phyloP scores from a whole-genome alignment of 371 early-diverging fungal species.

The Zopfochytrium polystomum region DNA sequence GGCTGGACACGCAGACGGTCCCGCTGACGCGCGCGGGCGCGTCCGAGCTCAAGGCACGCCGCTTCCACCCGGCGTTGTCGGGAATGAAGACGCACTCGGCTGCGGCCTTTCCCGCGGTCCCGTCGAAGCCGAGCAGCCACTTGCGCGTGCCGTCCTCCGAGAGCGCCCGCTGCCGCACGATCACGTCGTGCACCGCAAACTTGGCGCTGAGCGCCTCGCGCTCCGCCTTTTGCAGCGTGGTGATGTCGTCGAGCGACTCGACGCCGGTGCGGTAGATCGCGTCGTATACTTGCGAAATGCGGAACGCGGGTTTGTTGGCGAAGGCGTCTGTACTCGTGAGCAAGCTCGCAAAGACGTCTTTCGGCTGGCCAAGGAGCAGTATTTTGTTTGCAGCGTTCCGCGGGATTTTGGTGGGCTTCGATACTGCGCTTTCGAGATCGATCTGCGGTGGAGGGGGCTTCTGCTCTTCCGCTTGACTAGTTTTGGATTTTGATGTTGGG shows the following conservation, averaged over 20 bases:
- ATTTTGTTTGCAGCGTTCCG: too few relatives aligned
- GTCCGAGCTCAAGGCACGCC: not conserved
- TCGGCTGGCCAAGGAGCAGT: too few relatives aligned
- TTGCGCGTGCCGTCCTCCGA: conserved; percentile 44
- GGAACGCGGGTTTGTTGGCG: conserved; percentile 9
- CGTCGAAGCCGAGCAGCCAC: conserved; percentile 32
- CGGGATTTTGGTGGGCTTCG: too few relatives aligned
- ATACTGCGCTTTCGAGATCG: too few relatives aligned
- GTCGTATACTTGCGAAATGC: conserved; percentile 26
- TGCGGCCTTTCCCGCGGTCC: conserved; percentile 15
- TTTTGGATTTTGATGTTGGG: too few relatives aligned
- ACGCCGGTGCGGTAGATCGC: conserved; percentile 42
- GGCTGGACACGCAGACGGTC: conserved; percentile 85
- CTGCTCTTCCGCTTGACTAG: too few relatives aligned
- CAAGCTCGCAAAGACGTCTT: too few relatives aligned
- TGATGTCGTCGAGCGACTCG: conserved; percentile 61
- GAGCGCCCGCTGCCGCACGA: conserved; percentile 38
- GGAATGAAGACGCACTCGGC: conserved; percentile 37
- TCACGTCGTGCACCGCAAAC: conserved; percentile 61
- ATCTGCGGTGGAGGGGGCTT: too few relatives aligned
- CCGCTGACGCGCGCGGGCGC: conserved; percentile 34
- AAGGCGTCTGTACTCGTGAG: too few relatives aligned
- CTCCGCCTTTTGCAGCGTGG: conserved; percentile 55
- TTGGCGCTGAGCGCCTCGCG: conserved; percentile 48
- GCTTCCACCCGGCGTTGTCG: not conserved